Percentiles rank a stretch among this genome's conserved stretches.
Evolutionary conservation across 257 asterid genomes (phyloP).

Genomic region (Nicotiana benthamiana): DNA sequence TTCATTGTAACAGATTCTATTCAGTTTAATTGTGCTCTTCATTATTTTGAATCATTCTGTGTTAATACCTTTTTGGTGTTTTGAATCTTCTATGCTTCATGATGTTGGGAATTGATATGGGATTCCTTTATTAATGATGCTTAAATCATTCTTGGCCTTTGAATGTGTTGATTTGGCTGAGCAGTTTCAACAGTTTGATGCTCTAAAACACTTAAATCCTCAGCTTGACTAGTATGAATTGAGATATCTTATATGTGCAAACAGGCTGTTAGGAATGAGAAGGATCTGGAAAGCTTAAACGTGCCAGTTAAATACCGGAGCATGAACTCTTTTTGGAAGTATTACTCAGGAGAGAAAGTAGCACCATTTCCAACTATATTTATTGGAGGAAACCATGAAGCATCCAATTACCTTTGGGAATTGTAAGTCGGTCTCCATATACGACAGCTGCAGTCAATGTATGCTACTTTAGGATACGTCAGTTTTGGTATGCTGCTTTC

Average conservation of each 20-base stretch:
- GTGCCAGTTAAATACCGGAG: slow-evolving; percentile 58
- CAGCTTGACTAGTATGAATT: not conserved
- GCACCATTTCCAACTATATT: slow-evolving; percentile 94
- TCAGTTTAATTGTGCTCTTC: not conserved
- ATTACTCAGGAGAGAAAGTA: slow-evolving; percentile 89
- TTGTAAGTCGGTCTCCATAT: slow-evolving; percentile 43
- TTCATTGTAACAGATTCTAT: not conserved
- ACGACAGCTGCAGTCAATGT: not conserved
- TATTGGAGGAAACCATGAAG: slow-evolving; percentile 95
- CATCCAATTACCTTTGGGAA: slow-evolving; percentile 97
- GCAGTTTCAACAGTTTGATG: not conserved
- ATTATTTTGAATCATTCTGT: not conserved
- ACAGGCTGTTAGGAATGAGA: slow-evolving; percentile 91
- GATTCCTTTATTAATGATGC: not conserved
- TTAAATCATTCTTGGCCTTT: not conserved
- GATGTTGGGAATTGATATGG: not conserved
- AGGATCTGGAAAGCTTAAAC: slow-evolving; percentile 68
- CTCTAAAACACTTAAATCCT: not conserved
- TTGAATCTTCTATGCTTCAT: not conserved
- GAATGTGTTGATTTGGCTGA: not conserved
- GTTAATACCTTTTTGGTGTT: not conserved
- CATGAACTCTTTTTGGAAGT: slow-evolving; percentile 92
- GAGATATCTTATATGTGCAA: slow-evolving; percentile 13
- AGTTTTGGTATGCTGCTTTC: not conserved
- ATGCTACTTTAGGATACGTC: not conserved